Evolutionary conservation across 2,329 filamentous ascomycete genomes (phyloP), one percentile per base, ranked within the genome.

Genomic region (Penicillium sp.): DNA sequence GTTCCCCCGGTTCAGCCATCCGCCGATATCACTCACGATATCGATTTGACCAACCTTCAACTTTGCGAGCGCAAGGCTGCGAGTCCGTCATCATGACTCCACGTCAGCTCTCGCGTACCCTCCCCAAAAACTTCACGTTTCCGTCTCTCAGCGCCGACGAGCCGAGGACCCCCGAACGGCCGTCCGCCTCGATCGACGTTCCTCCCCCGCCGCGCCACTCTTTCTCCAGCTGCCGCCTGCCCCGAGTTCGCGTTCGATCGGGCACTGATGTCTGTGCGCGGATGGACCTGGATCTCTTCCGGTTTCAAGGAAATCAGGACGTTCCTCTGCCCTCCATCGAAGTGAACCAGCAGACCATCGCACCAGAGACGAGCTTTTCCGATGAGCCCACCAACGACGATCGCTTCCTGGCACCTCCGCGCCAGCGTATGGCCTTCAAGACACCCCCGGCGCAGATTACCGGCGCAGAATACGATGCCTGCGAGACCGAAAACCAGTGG

Each of bases 71-170:
- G 44, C 25, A 48, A 39, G 20, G 25, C 43, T 28, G 45, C 44
- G 38, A 38, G 24, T 40, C 30, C 18, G 22, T 35, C 30, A 48
- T 42, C 59, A 64, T 74, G 72, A 66, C 70, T 55, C 64, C 69
- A 53, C 69, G 68, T 58, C 71, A 68, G 53, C 65, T 76, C 46
- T 77, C 75, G 51, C 74, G 73, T 48, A 77, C 75, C 22, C 62
- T 77, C 24, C 75, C 75, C 25, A 76, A 76, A 57, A 75, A 76
- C 61, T 77, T 77, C 61, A 75, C 72, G 10, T 74, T 74, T 44
- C 65, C 72, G 46, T 69, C 69, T 44, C 46, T 62, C 42, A 59
- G 61, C 44, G 59, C 62, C 38, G 66, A 67, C 28, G 67, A 68
- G 49, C 75, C 75, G 22, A 74, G 63, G 57, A 77, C 75, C 14